Conservation (phyloP, 2,329 filamentous ascomycete genomes). For the Colletotrichum lupini region DNA sequence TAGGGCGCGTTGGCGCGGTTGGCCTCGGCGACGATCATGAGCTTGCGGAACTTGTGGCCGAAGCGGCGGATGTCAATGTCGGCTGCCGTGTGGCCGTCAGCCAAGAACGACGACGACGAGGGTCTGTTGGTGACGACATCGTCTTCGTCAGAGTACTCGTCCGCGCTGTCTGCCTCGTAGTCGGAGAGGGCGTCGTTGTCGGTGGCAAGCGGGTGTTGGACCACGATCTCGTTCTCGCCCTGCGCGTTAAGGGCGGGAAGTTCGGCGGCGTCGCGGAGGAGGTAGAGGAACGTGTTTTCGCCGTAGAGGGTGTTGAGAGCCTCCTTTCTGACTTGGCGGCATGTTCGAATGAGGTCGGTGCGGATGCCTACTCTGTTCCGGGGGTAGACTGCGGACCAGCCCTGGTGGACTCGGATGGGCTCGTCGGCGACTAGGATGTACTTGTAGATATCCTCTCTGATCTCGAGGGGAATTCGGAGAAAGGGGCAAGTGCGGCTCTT, state of each 20-base stretch:
- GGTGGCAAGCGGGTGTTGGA: slow-evolving; percentile 2
- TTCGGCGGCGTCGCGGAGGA: slow-evolving; percentile 51
- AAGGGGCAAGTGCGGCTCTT: neutral
- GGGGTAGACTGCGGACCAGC: slow-evolving; percentile 48
- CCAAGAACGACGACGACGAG: slow-evolving; percentile 26
- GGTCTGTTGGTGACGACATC: neutral
- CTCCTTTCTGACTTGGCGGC: slow-evolving; percentile 48
- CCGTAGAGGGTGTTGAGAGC: slow-evolving; percentile 57
- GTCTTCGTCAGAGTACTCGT: slow-evolving; percentile 10
- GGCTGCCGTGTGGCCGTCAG: slow-evolving; percentile 43
- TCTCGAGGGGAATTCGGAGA: slow-evolving; percentile 42
- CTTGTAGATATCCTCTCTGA: slow-evolving; percentile 46
- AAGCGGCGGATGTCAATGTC: slow-evolving; percentile 50
- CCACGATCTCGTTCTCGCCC: slow-evolving; percentile 35
- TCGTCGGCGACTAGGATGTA: slow-evolving; percentile 44
- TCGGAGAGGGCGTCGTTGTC: slow-evolving; percentile 10
- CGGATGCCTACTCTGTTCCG: slow-evolving; percentile 36
- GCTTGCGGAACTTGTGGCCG: slow-evolving; percentile 51
- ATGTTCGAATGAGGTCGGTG: slow-evolving; percentile 50
- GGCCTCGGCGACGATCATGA: slow-evolving; percentile 55
- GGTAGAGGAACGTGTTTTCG: slow-evolving; percentile 59
- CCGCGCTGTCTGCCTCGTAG: slow-evolving; percentile 6
- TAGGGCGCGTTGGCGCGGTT: slow-evolving; percentile 48
- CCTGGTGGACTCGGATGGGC: slow-evolving; percentile 47
- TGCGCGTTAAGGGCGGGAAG: slow-evolving; percentile 27